Evolutionary conservation across 1,139 yeast genomes (phyloP), one percentile per base, ranked within the genome.

Genomic region (Lipomyces yarrowii): DNA sequence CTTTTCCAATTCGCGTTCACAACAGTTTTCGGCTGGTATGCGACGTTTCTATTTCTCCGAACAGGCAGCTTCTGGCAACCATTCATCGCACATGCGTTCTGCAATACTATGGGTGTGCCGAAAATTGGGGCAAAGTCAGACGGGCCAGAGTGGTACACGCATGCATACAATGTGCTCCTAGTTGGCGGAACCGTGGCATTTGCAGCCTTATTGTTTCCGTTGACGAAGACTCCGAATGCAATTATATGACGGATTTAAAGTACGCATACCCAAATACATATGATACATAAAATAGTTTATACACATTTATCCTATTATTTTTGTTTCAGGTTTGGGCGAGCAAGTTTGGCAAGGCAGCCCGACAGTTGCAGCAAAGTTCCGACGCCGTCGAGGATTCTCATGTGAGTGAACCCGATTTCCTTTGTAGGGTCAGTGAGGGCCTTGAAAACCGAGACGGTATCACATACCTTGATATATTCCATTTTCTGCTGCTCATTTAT

Each of bases 71-170:
- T 90, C 8, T 87, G 89, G 88, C 81, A 89, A 33, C 82, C 90
- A 48, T 79, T 89, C 21, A 75, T 83, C 1, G 85, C 87, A 2
- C 99, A 94, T 75, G 73, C 83, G 0, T 82, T 89, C 63, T 93
- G 98, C 77, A 94, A 94, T 75, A 77, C 84, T 65, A 81, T 90
- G 79, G 97, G 97, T 0, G 84, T 93, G 60, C 99, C 98, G 0
- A 76, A 76, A 1, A 67, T 86, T 15, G 63, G 65, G n/a, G 69
- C 67, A 2, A 39, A 63, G 11, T 53, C 26, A 15, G 70, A 69
- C 69, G 8, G 76, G 4, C 64, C 67, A 11, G 71, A 64, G 13
- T 65, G 69, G 56, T 73, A 79, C 72, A 72, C 73, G 18, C 51
- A 64, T 8, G 65, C 75, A 0, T 87, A 88, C 73, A 81, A 83